These are phyloP conservation scores for Boletus reticuloceps DNA, from an alignment of 768 basidiomycete species.

Conservation along the genomic window DNA sequence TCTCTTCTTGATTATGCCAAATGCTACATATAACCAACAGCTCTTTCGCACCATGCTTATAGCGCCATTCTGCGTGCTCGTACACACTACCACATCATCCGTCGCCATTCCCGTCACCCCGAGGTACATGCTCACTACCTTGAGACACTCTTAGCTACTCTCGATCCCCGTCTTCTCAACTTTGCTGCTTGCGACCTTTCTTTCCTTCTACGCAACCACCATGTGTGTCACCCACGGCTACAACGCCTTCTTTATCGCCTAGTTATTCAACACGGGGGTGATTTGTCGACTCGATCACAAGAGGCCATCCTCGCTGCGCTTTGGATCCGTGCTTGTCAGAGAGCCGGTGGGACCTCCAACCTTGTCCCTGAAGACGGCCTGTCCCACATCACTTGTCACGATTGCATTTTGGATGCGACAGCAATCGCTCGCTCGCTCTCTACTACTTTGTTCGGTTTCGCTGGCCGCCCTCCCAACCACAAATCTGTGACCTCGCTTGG, in stretches of 20 bases:
- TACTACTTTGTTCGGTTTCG: slow-evolving; percentile 5
- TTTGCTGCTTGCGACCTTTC: slow-evolving; percentile 36
- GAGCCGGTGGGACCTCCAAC: not conserved
- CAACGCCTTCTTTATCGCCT: slow-evolving; percentile 42
- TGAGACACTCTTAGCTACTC: slow-evolving; percentile 35
- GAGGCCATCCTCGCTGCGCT: slow-evolving; percentile 36
- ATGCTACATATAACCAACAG: slow-evolving; percentile 14
- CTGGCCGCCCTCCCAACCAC: not conserved
- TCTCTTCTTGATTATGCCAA: not conserved
- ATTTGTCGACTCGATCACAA: slow-evolving; percentile 29
- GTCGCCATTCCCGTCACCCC: slow-evolving; percentile 35
- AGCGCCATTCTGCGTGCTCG: slow-evolving; percentile 34
- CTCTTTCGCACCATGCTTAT: slow-evolving; percentile 5
- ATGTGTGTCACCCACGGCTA: slow-evolving; percentile 35
- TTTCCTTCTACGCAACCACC: slow-evolving; percentile 32
- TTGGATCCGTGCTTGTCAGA: slow-evolving; percentile 30
- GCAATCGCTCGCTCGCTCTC: slow-evolving; percentile 16
- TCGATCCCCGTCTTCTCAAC: slow-evolving; percentile 25
- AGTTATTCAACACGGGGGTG: slow-evolving; percentile 27
- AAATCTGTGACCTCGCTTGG: not conserved
- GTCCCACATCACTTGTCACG: not conserved
- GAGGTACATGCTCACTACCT: slow-evolving; percentile 50
- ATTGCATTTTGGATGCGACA: slow-evolving; percentile 5
- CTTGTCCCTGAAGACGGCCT: not conserved
- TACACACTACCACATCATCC: slow-evolving; percentile 40